These are phyloP conservation scores for Aphanomyces stellatus DNA, from an alignment of 352 stramenopile genomes.

Conservation along the genomic window DNA sequence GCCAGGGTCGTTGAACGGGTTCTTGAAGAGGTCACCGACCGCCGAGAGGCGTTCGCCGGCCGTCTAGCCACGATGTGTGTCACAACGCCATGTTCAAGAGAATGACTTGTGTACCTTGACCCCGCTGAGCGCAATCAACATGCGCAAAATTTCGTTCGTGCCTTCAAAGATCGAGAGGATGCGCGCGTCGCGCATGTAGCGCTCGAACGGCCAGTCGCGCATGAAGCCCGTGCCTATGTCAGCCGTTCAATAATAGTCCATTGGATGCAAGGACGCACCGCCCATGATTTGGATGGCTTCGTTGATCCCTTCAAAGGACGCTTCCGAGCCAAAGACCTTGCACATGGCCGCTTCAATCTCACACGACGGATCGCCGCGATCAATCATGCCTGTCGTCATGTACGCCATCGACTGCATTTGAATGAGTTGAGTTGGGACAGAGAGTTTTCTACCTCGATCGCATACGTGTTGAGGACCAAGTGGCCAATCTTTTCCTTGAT, in stretches of 20 bases:
- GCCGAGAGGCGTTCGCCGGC: conserved; percentile 68
- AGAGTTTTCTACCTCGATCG: conserved; percentile 37
- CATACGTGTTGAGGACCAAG: conserved; percentile 73
- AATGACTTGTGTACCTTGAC: conserved; percentile 61
- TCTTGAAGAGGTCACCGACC: conserved; percentile 70
- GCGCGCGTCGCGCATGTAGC: conserved; percentile 84
- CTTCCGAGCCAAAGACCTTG: conserved; percentile 84
- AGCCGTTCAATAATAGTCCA: not conserved
- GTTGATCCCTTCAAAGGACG: conserved; percentile 76
- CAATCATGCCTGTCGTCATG: conserved; percentile 85
- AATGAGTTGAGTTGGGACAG: not conserved
- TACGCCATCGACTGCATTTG: conserved; percentile 59
- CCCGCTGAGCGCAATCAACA: conserved; percentile 87
- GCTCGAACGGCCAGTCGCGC: conserved; percentile 89
- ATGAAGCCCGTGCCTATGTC: conserved; percentile 66
- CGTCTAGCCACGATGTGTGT: conserved; percentile 45
- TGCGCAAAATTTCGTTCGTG: conserved; percentile 86
- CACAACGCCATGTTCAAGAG: not conserved
- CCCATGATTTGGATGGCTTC: conserved; percentile 86
- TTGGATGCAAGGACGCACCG: conserved; percentile 23
- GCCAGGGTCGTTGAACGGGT: conserved; percentile 69
- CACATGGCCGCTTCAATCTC: conserved; percentile 84
- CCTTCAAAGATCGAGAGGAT: conserved; percentile 90
- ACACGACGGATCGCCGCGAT: conserved; percentile 72
- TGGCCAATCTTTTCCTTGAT: conserved; percentile 86